Conservation (phyloP, 495 filamentous ascomycete genomes). For the Sabuloglossum arenarium region DNA sequence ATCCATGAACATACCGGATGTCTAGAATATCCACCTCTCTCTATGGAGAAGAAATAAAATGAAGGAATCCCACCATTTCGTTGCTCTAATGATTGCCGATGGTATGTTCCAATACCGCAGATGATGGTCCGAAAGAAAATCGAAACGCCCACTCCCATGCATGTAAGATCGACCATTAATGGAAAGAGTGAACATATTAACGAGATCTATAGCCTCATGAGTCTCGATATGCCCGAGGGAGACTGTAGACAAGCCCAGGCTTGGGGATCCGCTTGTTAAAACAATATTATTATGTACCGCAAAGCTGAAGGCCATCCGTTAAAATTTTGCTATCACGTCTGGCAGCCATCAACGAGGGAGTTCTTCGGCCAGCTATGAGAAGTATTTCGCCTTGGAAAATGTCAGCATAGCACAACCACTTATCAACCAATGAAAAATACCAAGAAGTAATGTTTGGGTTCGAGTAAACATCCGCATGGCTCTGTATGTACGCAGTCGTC, state of each 20-base stretch:
- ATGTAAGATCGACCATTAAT: background rate
- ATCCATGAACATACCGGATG: too few species aligned
- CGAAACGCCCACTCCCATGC: slow-evolving; percentile 3
- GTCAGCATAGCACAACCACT: background rate
- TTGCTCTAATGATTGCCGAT: background rate
- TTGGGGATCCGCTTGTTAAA: background rate
- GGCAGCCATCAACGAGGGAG: slow-evolving; percentile 5
- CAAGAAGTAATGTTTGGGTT: slow-evolving; percentile 45
- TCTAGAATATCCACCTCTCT: too few species aligned
- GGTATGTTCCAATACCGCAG: background rate
- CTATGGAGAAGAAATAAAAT: too few species aligned
- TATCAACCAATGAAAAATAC: slow-evolving; percentile 12
- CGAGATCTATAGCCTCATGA: background rate
- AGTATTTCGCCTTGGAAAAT: slow-evolving; percentile 3
- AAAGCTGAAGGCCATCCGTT: too few species aligned
- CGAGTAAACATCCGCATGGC: slow-evolving; percentile 38
- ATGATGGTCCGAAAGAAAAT: background rate
- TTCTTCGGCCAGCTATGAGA: slow-evolving; percentile 7
- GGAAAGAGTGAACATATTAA: background rate
- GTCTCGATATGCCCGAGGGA: background rate
- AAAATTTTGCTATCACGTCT: background rate
- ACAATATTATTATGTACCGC: too few species aligned
- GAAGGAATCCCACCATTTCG: background rate
- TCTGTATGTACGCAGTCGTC: slow-evolving; percentile 48
- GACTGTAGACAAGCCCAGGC: background rate